Percentiles rank a stretch among this genome's conserved stretches.
These are phyloP conservation scores for Combretum micranthum DNA, from an alignment of 345 rosid species.

Conservation along the genomic window DNA sequence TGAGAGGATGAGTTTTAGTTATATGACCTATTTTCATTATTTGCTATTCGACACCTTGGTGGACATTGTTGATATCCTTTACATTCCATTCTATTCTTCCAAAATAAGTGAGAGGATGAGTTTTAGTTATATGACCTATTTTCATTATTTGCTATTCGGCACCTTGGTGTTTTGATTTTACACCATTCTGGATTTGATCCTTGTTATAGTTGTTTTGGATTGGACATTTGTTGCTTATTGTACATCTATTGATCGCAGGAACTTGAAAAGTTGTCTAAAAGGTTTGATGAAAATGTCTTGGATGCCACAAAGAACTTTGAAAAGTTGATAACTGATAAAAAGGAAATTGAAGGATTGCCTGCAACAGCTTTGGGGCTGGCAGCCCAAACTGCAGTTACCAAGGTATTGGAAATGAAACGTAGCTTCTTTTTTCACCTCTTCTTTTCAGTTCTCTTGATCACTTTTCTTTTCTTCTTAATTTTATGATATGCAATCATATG, in stretches of 20 bases:
- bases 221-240: conserved; percentile 1
- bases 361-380: conserved; percentile 85
- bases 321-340: conserved; percentile 70
- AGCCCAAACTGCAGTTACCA: conserved; percentile 83
- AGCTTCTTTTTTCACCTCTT: not conserved
- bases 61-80: no score
- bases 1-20: no score
- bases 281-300: conserved; percentile 78
- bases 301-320: conserved; percentile 92
- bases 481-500: conserved; percentile 2
- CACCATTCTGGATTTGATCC: not conserved
- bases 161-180: no score
- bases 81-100: no score
- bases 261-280: conserved; percentile 65
- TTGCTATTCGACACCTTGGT: no score
- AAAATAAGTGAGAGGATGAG: no score
- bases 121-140: no score
- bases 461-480: not conserved
- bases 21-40: no score
- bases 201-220: not conserved
- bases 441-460: not conserved
- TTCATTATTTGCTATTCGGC: no score
- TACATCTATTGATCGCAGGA: conserved; percentile 39
- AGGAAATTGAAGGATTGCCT: conserved; percentile 85
- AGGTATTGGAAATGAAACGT: conserved; percentile 32